Conservation (phyloP, 2,329 filamentous ascomycete genomes). For the Apiospora malaysiana region DNA sequence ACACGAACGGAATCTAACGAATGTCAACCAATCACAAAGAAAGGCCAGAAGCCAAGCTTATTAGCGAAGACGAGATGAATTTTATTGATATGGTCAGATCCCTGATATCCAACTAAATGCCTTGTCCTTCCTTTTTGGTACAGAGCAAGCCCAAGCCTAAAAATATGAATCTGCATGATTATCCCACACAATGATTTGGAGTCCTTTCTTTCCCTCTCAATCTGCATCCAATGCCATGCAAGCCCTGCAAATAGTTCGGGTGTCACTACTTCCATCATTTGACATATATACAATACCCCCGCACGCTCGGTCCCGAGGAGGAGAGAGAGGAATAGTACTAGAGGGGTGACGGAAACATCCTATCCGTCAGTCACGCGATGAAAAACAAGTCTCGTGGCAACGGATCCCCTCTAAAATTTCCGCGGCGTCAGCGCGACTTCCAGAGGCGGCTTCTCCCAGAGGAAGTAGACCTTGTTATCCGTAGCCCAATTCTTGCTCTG, state of each 20-base stretch:
- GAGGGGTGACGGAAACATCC: no score
- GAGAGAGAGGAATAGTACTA: neutral
- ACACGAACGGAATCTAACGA: neutral
- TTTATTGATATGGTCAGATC: neutral
- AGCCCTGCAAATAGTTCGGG: neutral
- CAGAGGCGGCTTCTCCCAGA: constrained; percentile 20
- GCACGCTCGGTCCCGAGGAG: neutral
- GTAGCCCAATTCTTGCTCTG: constrained; percentile 24
- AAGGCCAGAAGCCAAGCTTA: neutral
- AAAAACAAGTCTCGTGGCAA: neutral
- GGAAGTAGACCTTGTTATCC: neutral
- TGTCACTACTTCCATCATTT: neutral
- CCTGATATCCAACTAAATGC: neutral
- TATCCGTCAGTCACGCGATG: no score
- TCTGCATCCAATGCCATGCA: neutral
- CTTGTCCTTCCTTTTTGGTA: neutral
- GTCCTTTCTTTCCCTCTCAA: no score
- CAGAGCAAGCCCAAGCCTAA: neutral
- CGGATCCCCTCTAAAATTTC: neutral
- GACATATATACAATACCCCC: no score
- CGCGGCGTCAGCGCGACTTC: neutral
- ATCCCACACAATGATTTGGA: neutral
- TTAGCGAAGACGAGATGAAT: neutral
- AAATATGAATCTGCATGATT: neutral
- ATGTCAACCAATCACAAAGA: neutral